phyloP scores from a whole-genome alignment of 306 rosid species.

The apple (Malus domestica) region ASM211411v1 NC_041804.1:24525001-24525500 shows the following conservation, averaged over 20 bases:
- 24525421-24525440: neutral
- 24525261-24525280: slow-evolving; percentile 32
- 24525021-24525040: neutral
- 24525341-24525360: slow-evolving; percentile 33
- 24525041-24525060: neutral
- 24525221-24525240: slow-evolving; percentile 21
- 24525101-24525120: neutral
- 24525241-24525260: slow-evolving; percentile 31
- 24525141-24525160: slow-evolving; percentile 31
- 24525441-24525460: neutral
- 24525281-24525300: slow-evolving; percentile 32
- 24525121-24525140: neutral
- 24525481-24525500: too few relatives aligned
- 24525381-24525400: slow-evolving; percentile 17
- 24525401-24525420: slow-evolving; percentile 13
- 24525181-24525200: slow-evolving; percentile 14
- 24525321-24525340: slow-evolving; percentile 34
- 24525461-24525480: too few relatives aligned
- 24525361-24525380: slow-evolving; percentile 37
- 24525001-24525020: neutral
- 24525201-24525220: slow-evolving; percentile 12
- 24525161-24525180: neutral
- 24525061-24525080: neutral
- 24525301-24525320: slow-evolving; percentile 10
- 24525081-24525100: neutral